phyloP scores from a whole-genome alignment of 176 grass and related monocot genomes.

The Elaeis guineensis region DNA sequence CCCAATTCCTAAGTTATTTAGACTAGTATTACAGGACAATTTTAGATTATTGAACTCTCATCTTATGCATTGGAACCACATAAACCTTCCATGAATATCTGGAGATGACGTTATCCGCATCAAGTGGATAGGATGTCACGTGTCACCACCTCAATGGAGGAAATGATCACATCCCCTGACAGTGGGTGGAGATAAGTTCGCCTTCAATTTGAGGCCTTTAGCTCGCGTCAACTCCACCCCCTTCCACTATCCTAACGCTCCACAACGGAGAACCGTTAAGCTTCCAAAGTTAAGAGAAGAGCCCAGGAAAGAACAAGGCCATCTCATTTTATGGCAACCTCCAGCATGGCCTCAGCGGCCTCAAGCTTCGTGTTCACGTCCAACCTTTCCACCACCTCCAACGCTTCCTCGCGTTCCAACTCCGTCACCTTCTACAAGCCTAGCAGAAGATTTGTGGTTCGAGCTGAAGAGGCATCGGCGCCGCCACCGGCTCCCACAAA shows the following conservation, averaged over 20 bases:
- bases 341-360: slow-evolving; percentile 71
- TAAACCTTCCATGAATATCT: no score
- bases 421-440: slow-evolving; percentile 24
- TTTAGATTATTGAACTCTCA: no score
- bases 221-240: no score
- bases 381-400: not conserved
- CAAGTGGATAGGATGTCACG: slow-evolving; percentile 47
- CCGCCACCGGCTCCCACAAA: not conserved
- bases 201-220: slow-evolving; percentile 37
- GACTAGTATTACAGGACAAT: no score
- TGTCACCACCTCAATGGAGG: slow-evolving; percentile 37
- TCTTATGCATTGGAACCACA: no score
- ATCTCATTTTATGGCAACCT: slow-evolving; percentile 59
- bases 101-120: slow-evolving; percentile 37
- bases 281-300: not conserved
- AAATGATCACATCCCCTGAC: slow-evolving; percentile 2
- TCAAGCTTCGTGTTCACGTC: slow-evolving; percentile 62
- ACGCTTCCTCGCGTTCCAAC: slow-evolving; percentile 28
- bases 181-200: slow-evolving; percentile 34
- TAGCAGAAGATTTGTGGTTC: slow-evolving; percentile 42
- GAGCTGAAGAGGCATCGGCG: slow-evolving; percentile 41
- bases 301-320: not conserved
- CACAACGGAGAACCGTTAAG: no score
- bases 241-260: no score
- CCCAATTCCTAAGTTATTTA: no score